Evolutionary conservation across 176 grass and related monocot species (phyloP).

Genomic region (Guadua angustifolia): DNA sequence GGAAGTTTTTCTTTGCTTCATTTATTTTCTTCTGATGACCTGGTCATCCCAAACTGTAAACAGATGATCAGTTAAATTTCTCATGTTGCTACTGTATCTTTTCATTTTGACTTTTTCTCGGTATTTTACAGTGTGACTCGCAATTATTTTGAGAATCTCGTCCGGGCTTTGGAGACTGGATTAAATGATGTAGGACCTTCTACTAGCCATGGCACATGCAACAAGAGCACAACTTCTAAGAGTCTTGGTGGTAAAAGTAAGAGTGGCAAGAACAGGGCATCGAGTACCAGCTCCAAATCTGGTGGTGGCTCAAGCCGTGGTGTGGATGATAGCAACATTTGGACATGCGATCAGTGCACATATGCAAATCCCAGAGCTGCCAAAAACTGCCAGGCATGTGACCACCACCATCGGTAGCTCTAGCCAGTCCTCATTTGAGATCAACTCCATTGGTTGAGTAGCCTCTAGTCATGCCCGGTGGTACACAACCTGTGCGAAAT

Average conservation of each 20-base stretch:
- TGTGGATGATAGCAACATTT: slow-evolving; percentile 72
- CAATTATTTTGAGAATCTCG: slow-evolving; percentile 99
- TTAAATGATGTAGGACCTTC: slow-evolving; percentile 95
- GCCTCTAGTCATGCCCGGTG: neutral
- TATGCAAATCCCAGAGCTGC: slow-evolving; percentile 66
- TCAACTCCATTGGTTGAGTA: slow-evolving; percentile 19
- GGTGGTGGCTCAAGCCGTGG: slow-evolving; percentile 54
- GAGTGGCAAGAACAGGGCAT: slow-evolving; percentile 65
- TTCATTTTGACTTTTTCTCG: slow-evolving; percentile 20
- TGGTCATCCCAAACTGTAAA: neutral
- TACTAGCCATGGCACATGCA: slow-evolving; percentile 66
- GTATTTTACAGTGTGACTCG: slow-evolving; percentile 79
- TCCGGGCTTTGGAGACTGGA: slow-evolving; percentile 90
- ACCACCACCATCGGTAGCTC: slow-evolving; percentile 52
- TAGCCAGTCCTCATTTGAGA: slow-evolving; percentile 29
- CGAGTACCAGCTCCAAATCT: slow-evolving; percentile 58
- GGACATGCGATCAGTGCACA: slow-evolving; percentile 91
- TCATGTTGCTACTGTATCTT: neutral
- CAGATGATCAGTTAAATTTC: neutral
- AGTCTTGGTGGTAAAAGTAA: slow-evolving; percentile 69
- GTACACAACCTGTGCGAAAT: slow-evolving; percentile 16
- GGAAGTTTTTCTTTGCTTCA: slow-evolving; percentile 18
- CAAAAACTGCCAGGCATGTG: slow-evolving; percentile 79
- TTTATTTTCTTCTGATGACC: slow-evolving; percentile 10
- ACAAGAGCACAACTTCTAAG: slow-evolving; percentile 77